Evolutionary conservation across 2,329 filamentous ascomycete genomes (phyloP), one percentile per base, ranked within the genome.

Genomic region (Aspergillus uvarum): DNA sequence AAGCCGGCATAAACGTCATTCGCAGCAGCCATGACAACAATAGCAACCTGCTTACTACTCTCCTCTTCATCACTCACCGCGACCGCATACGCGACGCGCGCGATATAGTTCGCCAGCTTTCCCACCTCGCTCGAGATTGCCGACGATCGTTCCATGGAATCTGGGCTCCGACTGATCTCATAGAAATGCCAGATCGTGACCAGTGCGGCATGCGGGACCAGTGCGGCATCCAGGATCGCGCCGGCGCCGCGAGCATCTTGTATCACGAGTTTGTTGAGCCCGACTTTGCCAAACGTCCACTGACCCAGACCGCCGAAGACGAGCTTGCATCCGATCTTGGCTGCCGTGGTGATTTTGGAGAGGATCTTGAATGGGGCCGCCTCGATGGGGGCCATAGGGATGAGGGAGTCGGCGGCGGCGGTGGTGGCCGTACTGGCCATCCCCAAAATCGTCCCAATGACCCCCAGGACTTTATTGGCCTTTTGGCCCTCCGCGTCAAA

Each of bases 41-140:
- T 47, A 16, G 54, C 24, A 24, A 62, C 26, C 60, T 44, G 53
- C 8, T 38, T 21, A 3, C 31, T 57, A 6, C 26, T 24, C 19
- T 31, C 31, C 4, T 62, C 58, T 7, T 32, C 16, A 21, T 59
- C 47, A 52, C 58, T 60, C 8, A 60, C 58, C 8, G 58, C 60
- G 22, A 55, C 32, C 3, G 54, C 60, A 52, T 60, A 55, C 16
- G 49, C 53, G 2, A 56, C n/a, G 3, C 44, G 24, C 14, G 50
- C 42, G 7, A 55, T 32, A 14, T 60, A 52, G 10, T 42, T 42
- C 1, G 49, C 35, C 21, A 59, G 26, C n/a, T 49, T 57, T 4
- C 50, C 44, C 5, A 62, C 60, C 22, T 62, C 60, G 12, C 50
- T 57, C n/a, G 53, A 8, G n/a, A 62, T 62, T n/a, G 60, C 60